Base-by-base conservation (phyloP, 2,329 filamentous ascomycete species). In the Fusarium miscanthi region DNA sequence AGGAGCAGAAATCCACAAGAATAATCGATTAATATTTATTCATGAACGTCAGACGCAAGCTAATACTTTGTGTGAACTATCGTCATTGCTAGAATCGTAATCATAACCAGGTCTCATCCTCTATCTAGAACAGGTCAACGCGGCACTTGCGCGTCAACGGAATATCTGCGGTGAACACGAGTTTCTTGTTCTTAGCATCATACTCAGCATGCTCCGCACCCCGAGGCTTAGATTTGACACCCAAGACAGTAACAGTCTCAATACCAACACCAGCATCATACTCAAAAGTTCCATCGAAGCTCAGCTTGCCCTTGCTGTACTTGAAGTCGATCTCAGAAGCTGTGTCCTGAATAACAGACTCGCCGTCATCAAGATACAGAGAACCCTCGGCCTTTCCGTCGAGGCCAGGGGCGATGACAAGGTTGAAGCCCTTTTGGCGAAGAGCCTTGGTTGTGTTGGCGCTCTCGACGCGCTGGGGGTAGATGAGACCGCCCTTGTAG, bases 361-460 rank as follows among this genome's bases (percentile, higher is more conserved):
- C 88, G 17, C 93, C 93, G 66, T 95, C 93, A 72, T 95, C 93
- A 6, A 95, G 83, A 76, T 94, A 95, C 65, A 95, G 82, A 25
- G 84, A 84, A 0, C 93, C 93, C 1, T 78, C 80, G 0, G 93
- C 93, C 12, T 82, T 88, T 3, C 91, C 92, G 59, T 92, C 84
- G 0, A 80, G 76, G 2, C 86, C 89, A 0, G 92, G 87, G 0
- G 92, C 91, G 37, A 95, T 85, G 31, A 94, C 78, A 56, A 95
- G 82, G 74, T 90, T 86, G 80, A 95, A 94, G 59, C 90, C 85
- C 74, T 92, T 84, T 70, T 88, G 86, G 21, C 91, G 85, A 42
- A 93, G 82, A 30, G 86, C 87, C 0, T 85, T 86, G 2, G 91
- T 93, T 1, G 91, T 93, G 81, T 90, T 90, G 35, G 87, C 87